Evolutionary conservation across 768 basidiomycete genomes (phyloP), one percentile per base, ranked within the genome.

Genomic region (Phaeotremella skinneri): DNA sequence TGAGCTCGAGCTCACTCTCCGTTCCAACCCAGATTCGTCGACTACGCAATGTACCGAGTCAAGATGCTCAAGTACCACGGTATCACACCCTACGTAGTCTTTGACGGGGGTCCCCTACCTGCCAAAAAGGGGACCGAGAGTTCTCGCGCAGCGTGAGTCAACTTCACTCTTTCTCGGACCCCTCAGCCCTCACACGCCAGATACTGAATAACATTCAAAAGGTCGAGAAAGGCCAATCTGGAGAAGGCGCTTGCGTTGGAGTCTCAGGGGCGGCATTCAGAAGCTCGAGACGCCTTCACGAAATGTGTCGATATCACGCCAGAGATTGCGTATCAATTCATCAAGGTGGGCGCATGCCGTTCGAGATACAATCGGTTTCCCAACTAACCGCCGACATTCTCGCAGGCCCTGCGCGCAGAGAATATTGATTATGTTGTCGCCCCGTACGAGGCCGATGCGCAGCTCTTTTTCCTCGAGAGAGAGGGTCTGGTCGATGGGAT

Each of bases 371-470:
- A 29, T 16, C 39, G n/a, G 17, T 20, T 42, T 32, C 55, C 29
- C n/a, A 42, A 31, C 49, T 51, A 31, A 16, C 56, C 31, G 49
- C n/a, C 56, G 13, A 45, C 43, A 13, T 39, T n/a, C n/a, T n/a
- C n/a, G 9, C 64, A 98, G 93, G 93, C 89, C 11, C 81, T 99
- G 30, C 83, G 83, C 49, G 89, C 87, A 11, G 93, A 96, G 71
- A 78, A 79, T 17, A 83, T 98, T 6, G 74, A 82, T 20, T 96
- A 94, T 72, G 80, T 98, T 37, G 96, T 98, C 17, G 94, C 96
- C 3, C 96, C 96, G 0, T 99, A 98, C 76, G 96, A 99, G 81
- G 96, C 96, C 0, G 96, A 99, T 70, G 91, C 96, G 1, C 96
- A 99, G 76, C 83, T 99, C 56, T 88, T 90, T 45, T 97, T 88